Evolutionary conservation across 2,329 filamentous ascomycete species (phyloP).

Genomic region (Penicillium concentricum): DNA sequence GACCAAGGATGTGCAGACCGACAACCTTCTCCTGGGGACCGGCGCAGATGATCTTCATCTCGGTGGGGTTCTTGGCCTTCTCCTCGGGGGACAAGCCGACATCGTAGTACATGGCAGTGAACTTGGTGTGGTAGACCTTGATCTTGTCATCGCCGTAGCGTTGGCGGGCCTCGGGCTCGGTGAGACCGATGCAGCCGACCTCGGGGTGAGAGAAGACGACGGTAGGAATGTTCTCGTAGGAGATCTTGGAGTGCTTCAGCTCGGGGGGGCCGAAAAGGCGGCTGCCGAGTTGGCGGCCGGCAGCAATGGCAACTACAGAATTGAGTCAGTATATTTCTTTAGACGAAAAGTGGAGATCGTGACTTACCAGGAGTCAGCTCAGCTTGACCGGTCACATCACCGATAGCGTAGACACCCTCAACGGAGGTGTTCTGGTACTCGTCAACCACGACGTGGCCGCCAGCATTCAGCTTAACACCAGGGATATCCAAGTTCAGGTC

Average conservation of each 20-base stretch:
- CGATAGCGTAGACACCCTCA: constrained; percentile 50
- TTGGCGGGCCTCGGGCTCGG: constrained; percentile 49
- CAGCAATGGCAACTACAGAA: constrained; percentile 50
- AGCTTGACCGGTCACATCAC: constrained; percentile 52
- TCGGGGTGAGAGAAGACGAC: constrained; percentile 55
- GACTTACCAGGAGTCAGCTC: constrained; percentile 51
- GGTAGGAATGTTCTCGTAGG: constrained; percentile 53
- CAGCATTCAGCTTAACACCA: constrained; percentile 42
- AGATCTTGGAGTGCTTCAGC: constrained; percentile 44
- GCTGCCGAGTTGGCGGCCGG: constrained; percentile 50
- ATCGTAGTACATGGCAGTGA: constrained; percentile 51
- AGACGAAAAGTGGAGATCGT: background rate
- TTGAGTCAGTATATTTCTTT: background rate
- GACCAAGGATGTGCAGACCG: constrained; percentile 51
- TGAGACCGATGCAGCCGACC: constrained; percentile 51
- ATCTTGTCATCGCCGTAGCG: constrained; percentile 51
- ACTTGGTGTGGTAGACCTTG: constrained; percentile 52
- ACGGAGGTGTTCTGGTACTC: constrained; percentile 52
- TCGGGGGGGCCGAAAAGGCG: constrained; percentile 51
- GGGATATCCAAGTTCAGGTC: constrained; percentile 42
- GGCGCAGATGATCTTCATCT: constrained; percentile 52
- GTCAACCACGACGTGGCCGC: constrained; percentile 48
- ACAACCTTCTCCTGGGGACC: constrained; percentile 52
- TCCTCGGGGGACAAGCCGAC: constrained; percentile 47
- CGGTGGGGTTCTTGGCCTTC: constrained; percentile 50